phyloP scores from a whole-genome alignment of 371 early-diverging fungal genomes.

The Phascolomyces articulosus region DNA sequence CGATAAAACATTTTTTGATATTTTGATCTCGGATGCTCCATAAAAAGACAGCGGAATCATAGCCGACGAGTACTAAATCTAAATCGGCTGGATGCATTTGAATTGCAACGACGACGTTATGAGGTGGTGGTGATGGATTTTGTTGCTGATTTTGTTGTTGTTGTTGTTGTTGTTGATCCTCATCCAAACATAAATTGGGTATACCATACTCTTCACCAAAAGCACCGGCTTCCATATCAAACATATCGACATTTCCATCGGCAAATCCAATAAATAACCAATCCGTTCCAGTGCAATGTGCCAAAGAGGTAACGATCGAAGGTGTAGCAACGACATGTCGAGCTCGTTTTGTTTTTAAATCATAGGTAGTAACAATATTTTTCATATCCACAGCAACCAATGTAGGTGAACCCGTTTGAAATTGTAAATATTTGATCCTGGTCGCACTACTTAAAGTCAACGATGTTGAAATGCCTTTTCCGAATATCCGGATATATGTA shows the following conservation, averaged over 20 bases:
- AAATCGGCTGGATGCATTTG: constrained; percentile 59
- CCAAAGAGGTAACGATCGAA: constrained; percentile 54
- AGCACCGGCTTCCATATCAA: constrained; percentile 52
- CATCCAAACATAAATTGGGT: constrained; percentile 40
- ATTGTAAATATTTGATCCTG: constrained; percentile 53
- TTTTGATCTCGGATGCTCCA: constrained; percentile 55
- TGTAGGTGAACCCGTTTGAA: constrained; percentile 53
- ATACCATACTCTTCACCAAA: constrained; percentile 46
- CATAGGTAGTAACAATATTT: constrained; percentile 54
- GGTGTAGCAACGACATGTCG: constrained; percentile 41
- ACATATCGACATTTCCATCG: constrained; percentile 58
- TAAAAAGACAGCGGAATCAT: constrained; percentile 46
- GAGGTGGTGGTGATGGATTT: too few relatives aligned
- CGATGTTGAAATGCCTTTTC: constrained; percentile 37
- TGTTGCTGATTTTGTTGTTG: background rate
- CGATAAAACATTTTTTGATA: constrained; percentile 18
- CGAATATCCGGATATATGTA: constrained; percentile 42
- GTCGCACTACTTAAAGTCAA: constrained; percentile 27
- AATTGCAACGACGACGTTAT: constrained; percentile 44
- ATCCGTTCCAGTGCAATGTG: constrained; percentile 55
- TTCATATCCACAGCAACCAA: constrained; percentile 52
- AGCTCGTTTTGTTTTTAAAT: constrained; percentile 46
- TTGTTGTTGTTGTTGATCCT: constrained; percentile 13
- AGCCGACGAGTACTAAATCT: constrained; percentile 56
- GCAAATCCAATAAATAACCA: constrained; percentile 62